A percentile compares a stretch with the other conserved stretches of the same genome.
Conservation (phyloP, 208 protist genomes). For the Entamoeba histolytica region DNA sequence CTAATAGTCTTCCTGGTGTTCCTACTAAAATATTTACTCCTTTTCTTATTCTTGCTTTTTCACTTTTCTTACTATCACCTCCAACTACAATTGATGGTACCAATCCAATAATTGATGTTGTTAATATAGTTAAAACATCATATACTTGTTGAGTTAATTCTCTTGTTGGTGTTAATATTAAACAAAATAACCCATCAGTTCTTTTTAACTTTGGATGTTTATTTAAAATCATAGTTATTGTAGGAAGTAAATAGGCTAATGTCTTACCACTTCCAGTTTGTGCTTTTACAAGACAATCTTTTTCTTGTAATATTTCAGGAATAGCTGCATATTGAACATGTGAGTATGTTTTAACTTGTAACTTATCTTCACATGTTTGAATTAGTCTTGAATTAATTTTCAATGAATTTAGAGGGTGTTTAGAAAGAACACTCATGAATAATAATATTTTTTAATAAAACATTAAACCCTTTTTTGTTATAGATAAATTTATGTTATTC, state of each 20-base stretch:
- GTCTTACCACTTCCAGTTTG: slow-evolving; percentile 16
- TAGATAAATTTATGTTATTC: too few species aligned
- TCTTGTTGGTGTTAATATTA: not conserved
- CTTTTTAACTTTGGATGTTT: not conserved
- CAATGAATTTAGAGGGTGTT: not conserved
- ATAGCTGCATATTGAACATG: not conserved
- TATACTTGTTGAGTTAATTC: slow-evolving; percentile 43
- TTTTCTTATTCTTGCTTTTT: not conserved
- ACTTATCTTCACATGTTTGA: not conserved
- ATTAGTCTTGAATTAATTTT: not conserved
- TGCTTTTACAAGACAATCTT: not conserved
- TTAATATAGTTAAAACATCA: slow-evolving; percentile 34
- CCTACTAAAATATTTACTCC: slow-evolving; percentile 12
- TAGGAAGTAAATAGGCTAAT: slow-evolving; percentile 10
- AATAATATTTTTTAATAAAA: too few species aligned
- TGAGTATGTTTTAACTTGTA: not conserved
- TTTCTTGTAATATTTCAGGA: not conserved
- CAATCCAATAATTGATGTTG: not conserved
- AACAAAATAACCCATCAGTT: not conserved
- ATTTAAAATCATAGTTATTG: not conserved
- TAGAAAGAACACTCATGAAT: not conserved
- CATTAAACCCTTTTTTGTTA: too few species aligned
- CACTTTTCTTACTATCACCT: not conserved
- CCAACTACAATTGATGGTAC: not conserved
- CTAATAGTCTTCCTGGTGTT: slow-evolving; percentile 25